phyloP scores from a whole-genome alignment of 2,329 filamentous ascomycete genomes.

The Byssothecium circinans region DNA sequence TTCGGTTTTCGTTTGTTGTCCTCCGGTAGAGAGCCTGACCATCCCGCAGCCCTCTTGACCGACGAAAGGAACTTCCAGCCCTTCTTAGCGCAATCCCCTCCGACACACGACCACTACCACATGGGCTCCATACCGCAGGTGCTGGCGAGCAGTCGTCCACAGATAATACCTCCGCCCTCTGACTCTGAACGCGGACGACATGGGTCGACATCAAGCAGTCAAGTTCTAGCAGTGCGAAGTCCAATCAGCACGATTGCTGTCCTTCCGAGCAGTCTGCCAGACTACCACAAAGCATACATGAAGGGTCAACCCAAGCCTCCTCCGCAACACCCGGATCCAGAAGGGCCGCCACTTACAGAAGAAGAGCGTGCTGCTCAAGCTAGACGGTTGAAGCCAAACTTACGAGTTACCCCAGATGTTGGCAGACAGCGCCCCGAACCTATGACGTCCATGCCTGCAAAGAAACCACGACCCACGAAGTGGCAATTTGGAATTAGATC shows the following conservation, averaged over 20 bases:
- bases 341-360: slow-evolving; percentile 51
- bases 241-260: slow-evolving; percentile 81
- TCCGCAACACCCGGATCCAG: slow-evolving; percentile 21
- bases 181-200: slow-evolving; percentile 49
- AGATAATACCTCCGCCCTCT: slow-evolving; percentile 26
- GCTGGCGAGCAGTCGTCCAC: slow-evolving; percentile 39
- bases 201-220: slow-evolving; percentile 48
- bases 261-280: slow-evolving; percentile 84
- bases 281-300: slow-evolving; percentile 90
- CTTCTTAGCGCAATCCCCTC: slow-evolving; percentile 60
- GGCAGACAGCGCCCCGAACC: slow-evolving; percentile 55
- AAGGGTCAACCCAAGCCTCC: slow-evolving; percentile 58
- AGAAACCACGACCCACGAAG: slow-evolving; percentile 78
- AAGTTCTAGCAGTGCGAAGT: slow-evolving; percentile 43
- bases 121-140: slow-evolving; percentile 39
- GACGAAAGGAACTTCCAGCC: slow-evolving; percentile 54
- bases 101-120: slow-evolving; percentile 51
- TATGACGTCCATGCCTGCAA: slow-evolving; percentile 60
- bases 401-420: slow-evolving; percentile 66
- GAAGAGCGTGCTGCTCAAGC: slow-evolving; percentile 77
- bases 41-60: slow-evolving; percentile 56
- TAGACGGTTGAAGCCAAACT: slow-evolving; percentile 82
- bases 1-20: slow-evolving; percentile 4
- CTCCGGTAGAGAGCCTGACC: slow-evolving; percentile 7
- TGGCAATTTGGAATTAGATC: slow-evolving; percentile 99